These are phyloP conservation scores for Candida sanyaensis DNA, from an alignment of 1,139 yeast species.

Conservation along the genomic window DNA sequence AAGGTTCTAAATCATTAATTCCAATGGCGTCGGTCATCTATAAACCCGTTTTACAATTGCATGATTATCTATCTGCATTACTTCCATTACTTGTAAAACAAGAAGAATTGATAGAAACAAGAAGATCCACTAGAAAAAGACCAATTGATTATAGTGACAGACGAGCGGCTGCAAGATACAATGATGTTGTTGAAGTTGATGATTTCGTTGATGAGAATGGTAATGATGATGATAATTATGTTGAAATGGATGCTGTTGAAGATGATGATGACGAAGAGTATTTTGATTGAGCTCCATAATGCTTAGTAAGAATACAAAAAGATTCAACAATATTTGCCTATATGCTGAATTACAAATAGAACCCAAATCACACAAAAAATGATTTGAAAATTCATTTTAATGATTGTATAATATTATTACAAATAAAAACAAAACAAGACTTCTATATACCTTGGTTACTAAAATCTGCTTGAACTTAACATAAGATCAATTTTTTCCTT, in stretches of 20 bases:
- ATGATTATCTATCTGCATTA: slow-evolving; percentile 25
- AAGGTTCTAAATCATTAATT: slow-evolving; percentile 13
- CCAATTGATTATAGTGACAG: slow-evolving; percentile 18
- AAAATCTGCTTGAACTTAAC: slow-evolving; percentile 41
- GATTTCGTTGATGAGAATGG: slow-evolving; percentile 16
- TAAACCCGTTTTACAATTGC: slow-evolving; percentile 28
- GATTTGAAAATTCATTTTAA: neutral
- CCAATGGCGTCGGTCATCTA: slow-evolving; percentile 26
- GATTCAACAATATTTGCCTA: no score
- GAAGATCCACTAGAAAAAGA: slow-evolving; percentile 17
- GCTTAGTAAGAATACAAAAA: no score
- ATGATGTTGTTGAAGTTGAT: slow-evolving; percentile 20
- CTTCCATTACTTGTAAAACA: slow-evolving; percentile 25
- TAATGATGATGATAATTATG: slow-evolving; percentile 23
- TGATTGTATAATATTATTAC: neutral
- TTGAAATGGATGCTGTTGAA: slow-evolving; percentile 16
- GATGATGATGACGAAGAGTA: slow-evolving; percentile 15
- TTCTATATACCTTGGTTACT: slow-evolving; percentile 1
- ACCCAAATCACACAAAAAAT: no score
- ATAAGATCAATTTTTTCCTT: slow-evolving; percentile 77
- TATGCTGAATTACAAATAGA: neutral
- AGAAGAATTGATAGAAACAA: slow-evolving; percentile 17
- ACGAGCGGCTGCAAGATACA: slow-evolving; percentile 19
- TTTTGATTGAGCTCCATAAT: slow-evolving; percentile 1
- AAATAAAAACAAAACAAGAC: slow-evolving; percentile 3